Percentiles rank a stretch among this genome's conserved stretches.
Conservation (phyloP, 371 early-diverging fungal genomes). For the Batrachochytrium dendrobatidis region DNA sequence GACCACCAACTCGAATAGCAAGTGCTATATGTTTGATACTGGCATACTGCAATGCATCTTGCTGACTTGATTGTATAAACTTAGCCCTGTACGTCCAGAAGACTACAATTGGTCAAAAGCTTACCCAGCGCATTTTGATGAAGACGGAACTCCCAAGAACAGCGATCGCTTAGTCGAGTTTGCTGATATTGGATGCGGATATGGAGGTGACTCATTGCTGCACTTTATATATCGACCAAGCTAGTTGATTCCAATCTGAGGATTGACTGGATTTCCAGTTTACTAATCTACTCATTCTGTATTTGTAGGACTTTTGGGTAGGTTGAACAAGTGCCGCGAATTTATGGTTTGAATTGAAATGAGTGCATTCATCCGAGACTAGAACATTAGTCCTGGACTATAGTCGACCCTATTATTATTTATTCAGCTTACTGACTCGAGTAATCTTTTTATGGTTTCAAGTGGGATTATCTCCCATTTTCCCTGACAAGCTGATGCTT, state of each 20-base stretch:
- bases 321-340: too few species aligned
- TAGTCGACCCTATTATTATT: too few species aligned
- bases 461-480: constrained; percentile 82
- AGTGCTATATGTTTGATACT: constrained; percentile 12
- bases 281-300: too few species aligned
- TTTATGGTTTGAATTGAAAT: too few species aligned
- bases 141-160: constrained; percentile 14
- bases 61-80: not conserved
- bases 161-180: constrained; percentile 72
- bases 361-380: too few species aligned
- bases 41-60: not conserved
- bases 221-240: too few species aligned
- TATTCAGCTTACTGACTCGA: constrained; percentile 1
- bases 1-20: constrained; percentile 92
- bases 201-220: not conserved
- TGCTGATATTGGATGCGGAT: constrained; percentile 78
- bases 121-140: constrained; percentile 67
- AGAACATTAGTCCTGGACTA: too few species aligned
- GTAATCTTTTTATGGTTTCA: not conserved
- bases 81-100: constrained; percentile 76
- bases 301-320: too few species aligned
- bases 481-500: constrained; percentile 84
- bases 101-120: constrained; percentile 85
- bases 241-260: too few species aligned
- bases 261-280: too few species aligned